Base-by-base conservation (phyloP, 768 basidiomycete species). In the Boletus sp. region DNA sequence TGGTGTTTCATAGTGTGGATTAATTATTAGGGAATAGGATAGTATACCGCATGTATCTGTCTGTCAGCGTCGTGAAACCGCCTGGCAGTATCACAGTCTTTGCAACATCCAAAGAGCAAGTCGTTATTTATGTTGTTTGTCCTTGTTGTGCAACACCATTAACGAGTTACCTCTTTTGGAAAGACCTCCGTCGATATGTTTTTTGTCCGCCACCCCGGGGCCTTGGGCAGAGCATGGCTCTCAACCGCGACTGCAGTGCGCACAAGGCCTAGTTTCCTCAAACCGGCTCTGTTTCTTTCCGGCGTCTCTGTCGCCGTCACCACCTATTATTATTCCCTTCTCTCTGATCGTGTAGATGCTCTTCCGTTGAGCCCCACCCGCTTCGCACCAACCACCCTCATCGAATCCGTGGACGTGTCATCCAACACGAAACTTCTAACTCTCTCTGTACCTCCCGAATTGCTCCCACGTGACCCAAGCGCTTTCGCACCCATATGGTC, bases 351-450 rank as follows among this genome's bases (percentile, higher is more conserved):
- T 36, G 75, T 78, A 36, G 78, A 83, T 20, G 80, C 78, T 7
- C 72, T 63, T 20, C 71, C 77, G n/a, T 65, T 84, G 8, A 77
- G 77, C 11, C 76, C 82, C 2, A 73, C 71, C 46, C 57, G 59
- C 58, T 86, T 91, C 64, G 85, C 84, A 0, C 81, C 83, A 20
- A 78, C 83, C 3, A 83, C 78, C 5, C 74, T 93, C 14, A 70
- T 78, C n/a, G 76, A 80, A 0, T 83, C 76, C 41, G 77, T 82
- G 58, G 63, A 71, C 48, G 79, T 78, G 35, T 84, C 85, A 0
- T 74, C 82, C 10, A 73, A 83, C 64, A 82, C 87, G 11, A 89
- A 85, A 58, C 71, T 93, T 9, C 71, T 93, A 18, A 83, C 83
- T 12, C 72, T 93, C 47, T 74, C 76, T 4, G 67, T 91, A 9